These are phyloP conservation scores for Aspergillus pseudonomiae DNA, from an alignment of 2,329 filamentous ascomycete genomes.

Conservation along the genomic window DNA sequence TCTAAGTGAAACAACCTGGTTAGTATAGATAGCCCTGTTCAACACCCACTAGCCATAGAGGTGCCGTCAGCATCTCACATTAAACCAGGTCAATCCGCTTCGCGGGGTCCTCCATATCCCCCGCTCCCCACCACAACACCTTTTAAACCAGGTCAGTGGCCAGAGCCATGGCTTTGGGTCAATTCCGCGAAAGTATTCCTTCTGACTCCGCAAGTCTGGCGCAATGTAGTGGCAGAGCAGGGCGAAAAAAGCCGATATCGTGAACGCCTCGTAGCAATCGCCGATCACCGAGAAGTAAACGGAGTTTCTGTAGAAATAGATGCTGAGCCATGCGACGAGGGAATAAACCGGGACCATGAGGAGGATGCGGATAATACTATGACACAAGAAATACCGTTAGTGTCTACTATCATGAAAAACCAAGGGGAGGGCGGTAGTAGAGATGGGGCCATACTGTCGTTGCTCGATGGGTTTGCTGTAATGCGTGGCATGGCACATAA, in stretches of 20 bases:
- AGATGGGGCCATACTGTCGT: slow-evolving; percentile 52
- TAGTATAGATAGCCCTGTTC: background rate
- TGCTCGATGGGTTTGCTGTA: slow-evolving; percentile 64
- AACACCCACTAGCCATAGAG: background rate
- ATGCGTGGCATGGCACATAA: slow-evolving; percentile 61
- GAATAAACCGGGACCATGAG: slow-evolving; percentile 86
- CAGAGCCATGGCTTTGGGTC: slow-evolving; percentile 72
- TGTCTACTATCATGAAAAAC: background rate
- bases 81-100: slow-evolving; percentile 88
- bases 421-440: background rate
- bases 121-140: slow-evolving; percentile 69
- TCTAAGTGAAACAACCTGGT: slow-evolving; percentile 11
- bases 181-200: slow-evolving; percentile 75
- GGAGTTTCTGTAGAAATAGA: slow-evolving; percentile 73
- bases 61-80: slow-evolving; percentile 50
- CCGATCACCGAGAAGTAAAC: slow-evolving; percentile 81
- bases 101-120: slow-evolving; percentile 73
- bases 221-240: slow-evolving; percentile 80
- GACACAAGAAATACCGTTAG: background rate
- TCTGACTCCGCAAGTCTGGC: slow-evolving; percentile 76
- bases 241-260: slow-evolving; percentile 84
- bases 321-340: slow-evolving; percentile 71
- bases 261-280: slow-evolving; percentile 88
- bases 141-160: slow-evolving; percentile 71
- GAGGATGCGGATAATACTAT: slow-evolving; percentile 80